Base-by-base conservation (phyloP, 495 filamentous ascomycete species). In the Hypoxylon rickii region DNA sequence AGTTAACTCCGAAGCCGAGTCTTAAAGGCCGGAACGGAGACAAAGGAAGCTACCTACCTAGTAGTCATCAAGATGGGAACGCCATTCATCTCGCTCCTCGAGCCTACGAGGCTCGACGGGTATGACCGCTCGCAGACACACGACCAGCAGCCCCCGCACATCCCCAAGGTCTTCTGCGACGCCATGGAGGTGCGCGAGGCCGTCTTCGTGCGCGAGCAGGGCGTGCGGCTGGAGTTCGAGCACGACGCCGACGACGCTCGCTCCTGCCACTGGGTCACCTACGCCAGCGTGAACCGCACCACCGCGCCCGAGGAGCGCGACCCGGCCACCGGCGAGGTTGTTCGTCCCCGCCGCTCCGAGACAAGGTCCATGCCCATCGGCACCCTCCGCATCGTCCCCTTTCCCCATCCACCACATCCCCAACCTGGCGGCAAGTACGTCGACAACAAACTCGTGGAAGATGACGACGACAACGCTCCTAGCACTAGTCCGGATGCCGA, bases 131-230 rank as follows among this genome's bases (percentile, higher is more conserved):
- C 59, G 10, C 55, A 64, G 13, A 66, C 73, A 0, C 59, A 70
- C 43, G 55, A 58, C 44, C 68, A 79, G 63, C 81, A 86, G 51
- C 45, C 73, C 3, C 10, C 57, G n/a, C 55, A 71, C 37, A 69
- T 86, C 43, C 86, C 88, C 0, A 68, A 71, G 13, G 62, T 75
- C 57, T 94, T 96, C 76, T 69, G 77, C 45, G 88, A 92, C 62
- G 89, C 90, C 55, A 89, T 96, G 83, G 63, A 72, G 18, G 82
- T 97, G 42, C 88, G 93, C 44, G 76, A 86, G 50, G 66, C 72
- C 24, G 92, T 97, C 58, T 97, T 90, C 70, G 82, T 92, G 11
- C 50, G 78, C 16, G 92, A 96, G 69, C 92, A 96, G 61, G 58
- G 75, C 8, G 81, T 88, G 20, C 79, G 86, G 0, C 68, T 83